Evolutionary conservation across 2,329 filamentous ascomycete genomes (phyloP), one percentile per base, ranked within the genome.

Genomic region (Fusarium sp.): DNA sequence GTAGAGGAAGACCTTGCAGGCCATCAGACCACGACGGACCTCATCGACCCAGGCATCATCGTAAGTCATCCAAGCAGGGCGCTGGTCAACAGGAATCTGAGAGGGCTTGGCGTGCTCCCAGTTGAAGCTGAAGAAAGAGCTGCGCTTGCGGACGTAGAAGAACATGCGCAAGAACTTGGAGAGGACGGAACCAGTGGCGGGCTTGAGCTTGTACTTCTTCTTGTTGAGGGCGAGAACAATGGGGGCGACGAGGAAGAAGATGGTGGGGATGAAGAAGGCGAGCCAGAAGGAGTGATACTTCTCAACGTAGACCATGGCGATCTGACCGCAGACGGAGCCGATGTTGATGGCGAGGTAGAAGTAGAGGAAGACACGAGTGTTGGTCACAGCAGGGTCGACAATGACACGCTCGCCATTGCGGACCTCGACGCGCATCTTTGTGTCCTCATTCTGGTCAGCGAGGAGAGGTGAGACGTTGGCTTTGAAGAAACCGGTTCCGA

Each of bases 41-140:
- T 95, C 92, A 79, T 94, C 93, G 38, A 96, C 93, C 93, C 93
- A 96, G 59, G 89, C 89, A 75, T 96, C 94, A 71, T 96, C 93
- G 75, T 94, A 95, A 0, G 91, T 93, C 91, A 95, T 95, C 92
- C 92, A 95, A 0, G 62, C 44, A 1, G 93, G 93, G 61, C 90
- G 90, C 71, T 86, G 80, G 3, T 80, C 81, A 42, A 86, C 83
- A 15, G 87, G 83, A 10, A 94, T 85, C 40, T 85, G 84, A 79
- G 90, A 92, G 6, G 93, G 93, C 83, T 93, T 93, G 67, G 90
- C 89, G 8, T 85, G 79, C 32, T 94, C 89, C 90, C 92, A 94
- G 82, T 93, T 82, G 47, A 90, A 82, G 5, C 89, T 90, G 80
- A 92, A 92, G 64, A 88, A 89, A 86, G 89, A 90, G 56, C 88